These are phyloP conservation scores for Yamadazyma sp. DNA, from an alignment of 1,139 yeast genomes.

Conservation along the genomic window DNA sequence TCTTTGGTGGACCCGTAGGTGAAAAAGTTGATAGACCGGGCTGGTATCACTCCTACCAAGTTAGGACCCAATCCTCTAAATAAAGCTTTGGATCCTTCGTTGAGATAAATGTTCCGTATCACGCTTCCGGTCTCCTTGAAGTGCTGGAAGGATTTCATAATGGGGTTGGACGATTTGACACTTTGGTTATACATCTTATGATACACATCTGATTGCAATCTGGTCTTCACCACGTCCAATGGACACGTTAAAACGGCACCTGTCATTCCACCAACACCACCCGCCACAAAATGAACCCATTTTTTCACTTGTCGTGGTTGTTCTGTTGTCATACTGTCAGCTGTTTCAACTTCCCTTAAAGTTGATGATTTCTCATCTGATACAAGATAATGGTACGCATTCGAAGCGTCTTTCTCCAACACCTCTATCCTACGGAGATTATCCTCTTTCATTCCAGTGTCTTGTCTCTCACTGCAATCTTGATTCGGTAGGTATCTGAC, in stretches of 20 bases:
- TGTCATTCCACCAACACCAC: conserved; percentile 97
- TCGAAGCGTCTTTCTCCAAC: conserved; percentile 55
- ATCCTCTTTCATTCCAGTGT: conserved; percentile 5
- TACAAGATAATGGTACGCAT: conserved; percentile 61
- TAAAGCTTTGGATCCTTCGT: conserved; percentile 82
- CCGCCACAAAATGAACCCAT: conserved; percentile 99
- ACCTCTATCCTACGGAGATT: conserved; percentile 17
- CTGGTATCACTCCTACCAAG: conserved; percentile 97
- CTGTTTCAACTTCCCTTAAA: conserved; percentile 31
- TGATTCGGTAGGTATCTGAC: too few species aligned
- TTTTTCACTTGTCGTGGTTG: conserved; percentile 50
- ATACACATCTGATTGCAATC: conserved; percentile 87
- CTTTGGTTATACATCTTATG: conserved; percentile 38
- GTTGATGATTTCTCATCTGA: conserved; percentile 68
- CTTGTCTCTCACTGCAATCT: too few species aligned
- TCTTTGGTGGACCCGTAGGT: conserved; percentile 94
- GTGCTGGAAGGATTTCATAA: conserved; percentile 59
- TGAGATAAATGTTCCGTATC: conserved; percentile 61
- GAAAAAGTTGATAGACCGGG: conserved; percentile 93
- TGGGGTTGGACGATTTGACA: conserved; percentile 41
- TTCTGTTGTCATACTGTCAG: conserved; percentile 12
- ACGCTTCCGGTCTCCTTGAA: conserved; percentile 81
- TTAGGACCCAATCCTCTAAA: conserved; percentile 97
- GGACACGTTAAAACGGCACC: conserved; percentile 96
- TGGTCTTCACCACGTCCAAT: conserved; percentile 91